Percentiles rank a stretch among this genome's conserved stretches.
phyloP scores from a whole-genome alignment of 2,329 filamentous ascomycete species.

The Chaetomium sp. region DNA sequence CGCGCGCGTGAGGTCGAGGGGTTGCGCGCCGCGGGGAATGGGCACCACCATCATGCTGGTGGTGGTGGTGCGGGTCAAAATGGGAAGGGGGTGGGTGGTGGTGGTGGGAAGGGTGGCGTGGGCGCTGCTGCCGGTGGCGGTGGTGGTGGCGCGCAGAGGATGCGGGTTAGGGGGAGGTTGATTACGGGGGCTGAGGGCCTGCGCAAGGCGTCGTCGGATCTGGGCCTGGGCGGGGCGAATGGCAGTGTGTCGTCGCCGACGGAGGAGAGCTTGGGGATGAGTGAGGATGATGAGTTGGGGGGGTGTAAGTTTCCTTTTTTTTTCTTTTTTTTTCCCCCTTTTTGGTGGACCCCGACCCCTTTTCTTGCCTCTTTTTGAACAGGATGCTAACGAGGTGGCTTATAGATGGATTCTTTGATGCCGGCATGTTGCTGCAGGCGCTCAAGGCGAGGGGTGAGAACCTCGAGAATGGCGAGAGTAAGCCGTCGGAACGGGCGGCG shows the following conservation, averaged over 20 bases:
- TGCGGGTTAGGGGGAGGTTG: conserved; percentile 73
- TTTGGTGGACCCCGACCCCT: background rate
- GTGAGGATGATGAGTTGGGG: conserved; percentile 86
- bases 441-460: conserved; percentile 70
- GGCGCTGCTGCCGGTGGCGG: background rate
- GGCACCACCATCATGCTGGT: too few species aligned
- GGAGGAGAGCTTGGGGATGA: conserved; percentile 70
- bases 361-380: background rate
- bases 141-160: conserved; percentile 38
- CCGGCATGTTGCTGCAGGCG: conserved; percentile 88
- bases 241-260: conserved; percentile 63
- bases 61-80: too few species aligned
- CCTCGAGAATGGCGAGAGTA: conserved; percentile 53
- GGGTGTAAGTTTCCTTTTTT: conserved; percentile 72
- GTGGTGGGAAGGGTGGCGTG: background rate
- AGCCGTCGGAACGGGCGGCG: conserved; percentile 61
- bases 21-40: conserved; percentile 32
- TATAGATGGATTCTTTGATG: conserved; percentile 94
- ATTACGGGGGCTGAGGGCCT: conserved; percentile 58
- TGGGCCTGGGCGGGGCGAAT: conserved; percentile 42
- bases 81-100: background rate
- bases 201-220: conserved; percentile 32
- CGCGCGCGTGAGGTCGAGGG: conserved; percentile 58
- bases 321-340: conserved; percentile 3
- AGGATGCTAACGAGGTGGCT: conserved; percentile 21